Evolutionary conservation across 805 yeast species (phyloP), one percentile per base, ranked within the genome.

Genomic region (Saccharomyces jurei): DNA sequence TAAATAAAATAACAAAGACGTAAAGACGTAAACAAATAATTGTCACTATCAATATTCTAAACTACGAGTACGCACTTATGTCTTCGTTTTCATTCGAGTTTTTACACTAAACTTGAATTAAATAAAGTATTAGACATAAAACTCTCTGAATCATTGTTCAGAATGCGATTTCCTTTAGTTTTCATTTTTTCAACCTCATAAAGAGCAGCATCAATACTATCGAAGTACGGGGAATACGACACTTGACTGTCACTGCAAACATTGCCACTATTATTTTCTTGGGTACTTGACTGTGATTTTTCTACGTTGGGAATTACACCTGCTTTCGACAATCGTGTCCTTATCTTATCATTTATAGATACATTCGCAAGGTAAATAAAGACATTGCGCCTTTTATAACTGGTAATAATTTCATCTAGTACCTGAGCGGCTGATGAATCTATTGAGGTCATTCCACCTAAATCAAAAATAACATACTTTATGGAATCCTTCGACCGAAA

Each of bases 371-470:
- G 79, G 47, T 80, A 77, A 3, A 88, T 85, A 8, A 71, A 68
- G 6, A 86, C 81, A 1, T 75, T 75, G 50, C 85, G 74, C 17
- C 68, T 74, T n/a, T 71, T 72, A 65, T 88, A 88, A 13, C 75
- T 71, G 2, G 68, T 61, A 3, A 89, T 70, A n/a, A 86, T 81
- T 57, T 83, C 89, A 53, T 69, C 65, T 48, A 90, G 71, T 2
- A 83, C 83, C 59, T 87, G 90, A 0, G 87, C 83, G 0, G 96
- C 96, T 0, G 89, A 79, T 0, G 95, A 81, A 61, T 89, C 97
- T 53, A 89, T 77, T 3, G 77, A 78, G 2, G 87, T 81, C 95
- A 90, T 87, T 1, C 96, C 96, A 54, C 84, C 78, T 58, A 91
- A 70, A 62, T 89, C 96, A 61, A 89, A 80, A 0, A 90, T 74